phyloP scores from a whole-genome alignment of 192 early-diverging fungal genomes.

The Spizellomyces punctatus region DNA sequence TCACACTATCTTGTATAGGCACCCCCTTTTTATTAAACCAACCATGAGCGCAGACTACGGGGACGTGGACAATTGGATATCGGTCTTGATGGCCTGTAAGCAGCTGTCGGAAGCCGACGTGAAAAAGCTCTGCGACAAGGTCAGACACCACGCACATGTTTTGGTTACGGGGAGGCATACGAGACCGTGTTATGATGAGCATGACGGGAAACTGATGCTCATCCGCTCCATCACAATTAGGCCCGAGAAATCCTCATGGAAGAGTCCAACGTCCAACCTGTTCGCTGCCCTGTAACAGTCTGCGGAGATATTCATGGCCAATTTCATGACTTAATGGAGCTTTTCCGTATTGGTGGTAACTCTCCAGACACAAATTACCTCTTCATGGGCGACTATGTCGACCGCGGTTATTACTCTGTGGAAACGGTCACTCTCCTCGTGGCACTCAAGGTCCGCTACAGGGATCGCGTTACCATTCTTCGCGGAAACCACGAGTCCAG shows the following conservation, averaged over 20 bases:
- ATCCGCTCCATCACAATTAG: constrained; percentile 40
- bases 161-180: constrained; percentile 12
- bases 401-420: constrained; percentile 94
- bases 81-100: constrained; percentile 90
- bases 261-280: constrained; percentile 97
- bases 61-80: constrained; percentile 93
- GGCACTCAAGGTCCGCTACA: constrained; percentile 91
- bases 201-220: too few species aligned
- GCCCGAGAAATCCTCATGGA: constrained; percentile 94
- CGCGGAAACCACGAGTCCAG: constrained; percentile 92
- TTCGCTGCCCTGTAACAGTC: constrained; percentile 93
- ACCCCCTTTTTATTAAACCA: too few species aligned
- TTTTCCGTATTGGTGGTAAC: constrained; percentile 92
- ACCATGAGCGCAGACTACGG: constrained; percentile 21
- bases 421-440: constrained; percentile 96
- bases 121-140: constrained; percentile 97
- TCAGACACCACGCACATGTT: constrained; percentile 34
- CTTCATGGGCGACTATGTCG: constrained; percentile 98
- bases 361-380: constrained; percentile 97
- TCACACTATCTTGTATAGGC: too few species aligned
- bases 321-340: constrained; percentile 94
- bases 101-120: constrained; percentile 92
- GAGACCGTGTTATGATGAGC: neutral
- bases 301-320: constrained; percentile 99
- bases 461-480: constrained; percentile 91